A percentile compares a stretch with the other conserved stretches of the same genome.
These are phyloP conservation scores for Alloteropsis semialata DNA, from an alignment of 176 grass and related monocot species.

Conservation along the genomic window DNA sequence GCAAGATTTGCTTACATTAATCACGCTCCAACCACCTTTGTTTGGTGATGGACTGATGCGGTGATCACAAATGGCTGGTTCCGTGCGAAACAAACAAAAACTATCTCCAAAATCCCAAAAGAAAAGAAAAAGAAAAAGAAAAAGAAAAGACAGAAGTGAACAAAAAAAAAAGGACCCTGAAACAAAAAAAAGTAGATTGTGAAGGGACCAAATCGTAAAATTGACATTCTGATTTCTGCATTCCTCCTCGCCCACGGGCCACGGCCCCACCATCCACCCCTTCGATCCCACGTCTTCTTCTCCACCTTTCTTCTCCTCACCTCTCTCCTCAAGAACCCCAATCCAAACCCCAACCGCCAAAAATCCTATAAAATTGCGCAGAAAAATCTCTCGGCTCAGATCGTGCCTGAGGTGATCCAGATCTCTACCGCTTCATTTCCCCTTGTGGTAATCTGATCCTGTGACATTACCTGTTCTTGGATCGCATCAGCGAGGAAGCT, in stretches of 20 bases:
- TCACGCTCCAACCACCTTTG: not conserved
- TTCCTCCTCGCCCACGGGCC: too few relatives aligned
- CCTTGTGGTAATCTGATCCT: not conserved
- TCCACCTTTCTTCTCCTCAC: slow-evolving; percentile 25
- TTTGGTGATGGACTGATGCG: slow-evolving; percentile 1
- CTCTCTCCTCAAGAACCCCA: slow-evolving; percentile 31
- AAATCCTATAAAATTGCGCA: not conserved
- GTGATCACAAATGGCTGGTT: too few relatives aligned
- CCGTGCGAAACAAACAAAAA: not conserved
- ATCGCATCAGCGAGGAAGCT: slow-evolving; percentile 14
- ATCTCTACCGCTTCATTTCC: slow-evolving; percentile 10
- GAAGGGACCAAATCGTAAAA: slow-evolving; percentile 7
- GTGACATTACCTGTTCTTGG: slow-evolving; percentile 26
- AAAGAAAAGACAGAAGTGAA: not conserved
- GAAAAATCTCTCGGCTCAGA: not conserved
- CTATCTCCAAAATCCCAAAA: not conserved
- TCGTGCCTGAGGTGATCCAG: slow-evolving; percentile 27
- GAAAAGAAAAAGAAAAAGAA: not conserved
- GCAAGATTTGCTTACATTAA: not conserved
- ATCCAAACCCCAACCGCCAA: slow-evolving; percentile 35
- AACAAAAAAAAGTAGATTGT: not conserved
- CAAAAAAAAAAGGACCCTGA: not conserved
- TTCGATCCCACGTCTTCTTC: slow-evolving; percentile 41
- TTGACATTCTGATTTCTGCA: slow-evolving; percentile 31
- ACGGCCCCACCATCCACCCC: slow-evolving; percentile 26